A percentile compares a stretch with the other conserved stretches of the same genome.
Evolutionary conservation across 768 basidiomycete species (phyloP).

Genomic region (Candolleomyces efflorescens): DNA sequence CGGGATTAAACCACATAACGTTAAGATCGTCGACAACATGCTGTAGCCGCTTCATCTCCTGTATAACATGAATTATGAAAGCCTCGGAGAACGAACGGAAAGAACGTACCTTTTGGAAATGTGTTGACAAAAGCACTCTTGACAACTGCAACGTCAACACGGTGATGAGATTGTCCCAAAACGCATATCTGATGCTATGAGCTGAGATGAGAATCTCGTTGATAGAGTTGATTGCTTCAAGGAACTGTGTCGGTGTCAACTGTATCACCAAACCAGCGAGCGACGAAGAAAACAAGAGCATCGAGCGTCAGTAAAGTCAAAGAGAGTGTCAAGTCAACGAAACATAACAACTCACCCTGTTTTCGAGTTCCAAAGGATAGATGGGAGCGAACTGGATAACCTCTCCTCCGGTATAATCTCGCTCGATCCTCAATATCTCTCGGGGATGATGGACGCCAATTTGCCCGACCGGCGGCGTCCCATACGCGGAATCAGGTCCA

Average conservation of each 20-base stretch:
- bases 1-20: constrained; percentile 71
- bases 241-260: constrained; percentile 90
- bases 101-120: constrained; percentile 71
- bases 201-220: constrained; percentile 88
- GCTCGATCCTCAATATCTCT: constrained; percentile 86
- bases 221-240: constrained; percentile 85
- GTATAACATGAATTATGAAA: neutral
- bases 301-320: neutral
- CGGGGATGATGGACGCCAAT: constrained; percentile 89
- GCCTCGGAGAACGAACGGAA: neutral
- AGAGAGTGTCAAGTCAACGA: neutral
- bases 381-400: constrained; percentile 84
- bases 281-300: neutral
- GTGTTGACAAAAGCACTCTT: constrained; percentile 59
- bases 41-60: constrained; percentile 79
- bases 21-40: constrained; percentile 66
- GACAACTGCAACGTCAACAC: constrained; percentile 81
- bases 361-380: constrained; percentile 91
- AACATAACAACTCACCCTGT: constrained; percentile 57
- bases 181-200: constrained; percentile 67
- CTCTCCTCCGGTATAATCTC: constrained; percentile 91
- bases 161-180: constrained; percentile 76
- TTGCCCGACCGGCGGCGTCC: constrained; percentile 74
- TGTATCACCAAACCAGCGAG: constrained; percentile 23
- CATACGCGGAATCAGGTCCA: constrained; percentile 71